A percentile compares a stretch with the other conserved stretches of the same genome.
Conservation (phyloP, 768 basidiomycete species). For the Hypholoma sublateritium region DNA sequence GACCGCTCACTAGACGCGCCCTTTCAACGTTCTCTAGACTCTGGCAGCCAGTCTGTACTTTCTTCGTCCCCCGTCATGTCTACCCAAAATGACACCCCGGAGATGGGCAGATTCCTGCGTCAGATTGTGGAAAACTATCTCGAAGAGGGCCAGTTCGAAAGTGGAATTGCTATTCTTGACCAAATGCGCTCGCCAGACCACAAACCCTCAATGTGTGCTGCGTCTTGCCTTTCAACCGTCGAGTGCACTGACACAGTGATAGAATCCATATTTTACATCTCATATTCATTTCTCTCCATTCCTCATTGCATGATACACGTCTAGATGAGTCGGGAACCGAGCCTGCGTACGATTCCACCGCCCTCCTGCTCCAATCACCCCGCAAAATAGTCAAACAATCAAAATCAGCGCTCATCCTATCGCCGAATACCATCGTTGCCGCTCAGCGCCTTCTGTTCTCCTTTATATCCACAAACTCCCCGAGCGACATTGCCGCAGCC, state of each 20-base stretch:
- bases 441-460: conserved; percentile 56
- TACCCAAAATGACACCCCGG: conserved; percentile 13
- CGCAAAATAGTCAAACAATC: conserved; percentile 45
- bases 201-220: conserved; percentile 58
- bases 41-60: neutral
- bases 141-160: conserved; percentile 76
- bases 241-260: conserved; percentile 9
- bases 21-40: neutral
- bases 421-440: conserved; percentile 44
- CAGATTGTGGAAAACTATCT: conserved; percentile 67
- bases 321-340: conserved; percentile 9
- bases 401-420: conserved; percentile 37
- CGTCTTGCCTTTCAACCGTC: neutral
- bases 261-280: conserved; percentile 69
- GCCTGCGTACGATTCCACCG: conserved; percentile 20
- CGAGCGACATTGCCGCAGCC: conserved; percentile 50
- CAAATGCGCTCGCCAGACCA: conserved; percentile 58
- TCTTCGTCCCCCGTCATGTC: neutral
- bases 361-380: conserved; percentile 41
- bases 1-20: conserved; percentile 10
- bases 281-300: conserved; percentile 68
- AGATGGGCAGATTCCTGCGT: conserved; percentile 32
- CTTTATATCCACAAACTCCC: conserved; percentile 55
- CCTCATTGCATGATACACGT: conserved; percentile 9
- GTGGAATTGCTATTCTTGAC: conserved; percentile 61